Evolutionary conservation across 140 eudicot species (phyloP).

Genomic region (Senecio squalidus): DNA sequence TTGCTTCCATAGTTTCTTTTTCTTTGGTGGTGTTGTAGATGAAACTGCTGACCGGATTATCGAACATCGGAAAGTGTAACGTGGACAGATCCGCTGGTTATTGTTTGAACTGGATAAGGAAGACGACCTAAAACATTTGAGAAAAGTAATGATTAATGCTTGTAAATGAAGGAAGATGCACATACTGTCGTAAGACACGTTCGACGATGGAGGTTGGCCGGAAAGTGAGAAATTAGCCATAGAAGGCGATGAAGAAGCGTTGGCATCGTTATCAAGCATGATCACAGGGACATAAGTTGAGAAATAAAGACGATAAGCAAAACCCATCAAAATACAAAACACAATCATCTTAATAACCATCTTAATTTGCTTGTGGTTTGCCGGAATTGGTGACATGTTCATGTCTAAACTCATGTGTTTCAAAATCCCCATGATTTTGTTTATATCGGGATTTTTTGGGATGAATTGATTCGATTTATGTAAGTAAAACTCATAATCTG

Average conservation of each 20-base stretch:
- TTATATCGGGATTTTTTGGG: no score
- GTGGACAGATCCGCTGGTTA: constrained; percentile 5
- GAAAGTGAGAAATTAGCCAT: not conserved
- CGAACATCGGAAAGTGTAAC: not conserved
- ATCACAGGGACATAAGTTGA: constrained; percentile 12
- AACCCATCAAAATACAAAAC: constrained; percentile 36
- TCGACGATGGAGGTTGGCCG: no score
- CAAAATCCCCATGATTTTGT: no score
- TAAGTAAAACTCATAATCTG: no score
- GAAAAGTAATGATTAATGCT: no score
- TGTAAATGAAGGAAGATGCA: no score
- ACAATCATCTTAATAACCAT: constrained; percentile 31
- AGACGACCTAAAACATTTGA: no score
- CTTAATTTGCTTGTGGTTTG: constrained; percentile 14
- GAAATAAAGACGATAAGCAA: constrained; percentile 44
- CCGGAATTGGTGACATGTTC: constrained; percentile 31
- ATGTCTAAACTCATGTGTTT: constrained; percentile 7
- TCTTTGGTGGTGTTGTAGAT: constrained; percentile 11
- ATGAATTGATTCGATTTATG: no score
- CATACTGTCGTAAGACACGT: no score
- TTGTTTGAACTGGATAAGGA: not conserved
- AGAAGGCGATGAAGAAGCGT: not conserved
- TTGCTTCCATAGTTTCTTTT: constrained; percentile 65
- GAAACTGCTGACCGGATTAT: constrained; percentile 28
- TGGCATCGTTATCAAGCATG: not conserved